Evolutionary conservation across 495 filamentous ascomycete species (phyloP), one percentile per base, ranked within the genome.

Genomic region (Letharia lupina): DNA sequence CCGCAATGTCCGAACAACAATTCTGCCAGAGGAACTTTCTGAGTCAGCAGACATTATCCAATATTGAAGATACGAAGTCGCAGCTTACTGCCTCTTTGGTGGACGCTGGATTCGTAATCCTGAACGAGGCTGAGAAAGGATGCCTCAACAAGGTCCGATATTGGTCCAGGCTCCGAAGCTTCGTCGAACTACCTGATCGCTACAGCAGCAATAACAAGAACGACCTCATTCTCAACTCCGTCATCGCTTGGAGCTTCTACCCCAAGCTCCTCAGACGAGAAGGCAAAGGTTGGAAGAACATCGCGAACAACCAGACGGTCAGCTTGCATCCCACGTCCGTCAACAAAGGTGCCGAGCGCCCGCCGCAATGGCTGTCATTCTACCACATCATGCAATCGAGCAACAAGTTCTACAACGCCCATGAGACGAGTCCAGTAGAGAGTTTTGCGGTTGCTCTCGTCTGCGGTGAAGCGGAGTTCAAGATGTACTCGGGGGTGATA

Each of bases 1-100:
- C 78, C 2, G 83, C 83, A 8, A 80, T 81, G 35, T 87, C 87
- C 65, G 92, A 96, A 70, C 87, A 84, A 64, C 82, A 90, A 61
- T 98, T 94, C 76, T 98, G 94, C 75, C 84, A 88, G 41, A 96
- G 91, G 78, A 96, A 94, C 74, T 97, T 89, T 72, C 83, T 98
- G 61, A 91, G 85, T 23, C 78, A 83, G 7, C 92, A 95, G 72
- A 93, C 89, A 0, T 80, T 98, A 0, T 82, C 84, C 20, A 93
- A 90, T 62, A 96, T 98, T 68, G 94, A 98, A 71, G 94, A 98
- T 69, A 78, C 97, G 52, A 98, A 97, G 72, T 89, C 88, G 31
- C 94, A 98, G 69, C 84, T 98, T 6, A 76, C 96, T 3, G 86
- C 89, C 6, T 86, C 88, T 3, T 81, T 97, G 1, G 87, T 86